phyloP scores from a whole-genome alignment of 768 basidiomycete genomes.

The Lactifluus volemus region DNA sequence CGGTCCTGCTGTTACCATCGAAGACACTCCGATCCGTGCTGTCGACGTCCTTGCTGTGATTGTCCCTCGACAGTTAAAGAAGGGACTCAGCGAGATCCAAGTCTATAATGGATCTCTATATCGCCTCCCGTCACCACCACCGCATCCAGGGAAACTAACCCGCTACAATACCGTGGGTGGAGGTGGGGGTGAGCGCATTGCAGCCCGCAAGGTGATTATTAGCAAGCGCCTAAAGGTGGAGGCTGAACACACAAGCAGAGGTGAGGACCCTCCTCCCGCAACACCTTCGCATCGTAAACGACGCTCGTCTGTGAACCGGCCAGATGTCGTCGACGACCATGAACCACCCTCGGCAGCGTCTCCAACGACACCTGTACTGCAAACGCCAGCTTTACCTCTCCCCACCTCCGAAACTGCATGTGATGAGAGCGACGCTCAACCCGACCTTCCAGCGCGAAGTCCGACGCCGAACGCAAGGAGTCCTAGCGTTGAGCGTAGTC shows the following conservation, averaged over 20 bases:
- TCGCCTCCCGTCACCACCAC: too few species aligned
- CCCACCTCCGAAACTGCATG: constrained; percentile 11
- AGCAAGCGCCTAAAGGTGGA: constrained; percentile 52
- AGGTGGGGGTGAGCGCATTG: constrained; percentile 69
- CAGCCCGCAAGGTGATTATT: constrained; percentile 59
- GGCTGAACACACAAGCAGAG: constrained; percentile 49
- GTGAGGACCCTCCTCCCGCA: constrained; percentile 36
- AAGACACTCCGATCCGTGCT: too few species aligned
- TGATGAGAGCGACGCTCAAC: background rate
- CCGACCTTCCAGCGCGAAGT: constrained; percentile 7
- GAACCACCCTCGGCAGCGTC: constrained; percentile 23
- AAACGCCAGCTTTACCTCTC: constrained; percentile 10
- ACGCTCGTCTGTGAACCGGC: constrained; percentile 15
- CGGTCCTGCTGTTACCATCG: too few species aligned
- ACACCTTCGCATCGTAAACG: constrained; percentile 16
- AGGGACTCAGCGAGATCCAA: too few species aligned
- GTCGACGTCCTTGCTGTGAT: too few species aligned
- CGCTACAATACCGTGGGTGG: constrained; percentile 81
- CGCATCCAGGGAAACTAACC: constrained; percentile 35
- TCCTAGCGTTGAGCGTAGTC: constrained; percentile 19
- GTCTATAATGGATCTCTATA: too few species aligned
- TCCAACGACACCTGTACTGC: constrained; percentile 18
- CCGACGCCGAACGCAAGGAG: constrained; percentile 15
- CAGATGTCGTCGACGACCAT: constrained; percentile 25
- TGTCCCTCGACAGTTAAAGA: too few species aligned